Evolutionary conservation across 139 green algal species (phyloP), one percentile per base, ranked within the genome.

Genomic region (Chlorella sorokiniana): DNA sequence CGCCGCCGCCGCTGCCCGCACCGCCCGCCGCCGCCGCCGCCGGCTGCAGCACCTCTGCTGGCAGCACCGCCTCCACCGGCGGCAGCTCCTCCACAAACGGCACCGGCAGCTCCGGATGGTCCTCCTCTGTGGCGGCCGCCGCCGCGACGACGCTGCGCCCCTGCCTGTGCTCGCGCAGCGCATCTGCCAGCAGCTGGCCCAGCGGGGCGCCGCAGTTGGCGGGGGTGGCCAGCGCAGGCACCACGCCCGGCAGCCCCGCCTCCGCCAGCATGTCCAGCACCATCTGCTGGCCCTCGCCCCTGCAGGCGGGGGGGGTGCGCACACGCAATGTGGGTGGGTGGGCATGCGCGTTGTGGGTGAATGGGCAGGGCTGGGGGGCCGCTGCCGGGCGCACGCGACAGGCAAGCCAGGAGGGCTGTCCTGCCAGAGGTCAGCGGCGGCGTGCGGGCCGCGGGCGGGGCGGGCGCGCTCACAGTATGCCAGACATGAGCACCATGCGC

Each of bases 401-500:
- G 52, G 52, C 52, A 61, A 20, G 52, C 52, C 52, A 61, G 4
- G 22, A 20, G 22, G 27, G 52, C 52, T 61, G 52, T 16, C 52
- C 52, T 3, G 3, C 7, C 2, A 23, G 22, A 16, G 52, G 52
- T 23, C n/a, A n/a, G n/a, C n/a, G n/a, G n/a, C n/a, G n/a, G n/a
- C n/a, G n/a, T n/a, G n/a, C n/a, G n/a, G n/a, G n/a, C n/a, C n/a
- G n/a, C n/a, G n/a, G n/a, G n/a, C n/a, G n/a, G n/a, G n/a, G n/a
- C n/a, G n/a, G n/a, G 18, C 22, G 16, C 22, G 71, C 75, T 80
- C 82, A 86, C 67, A 4, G n/a, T 37, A 87, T 51, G 38, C 73
- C 78, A n/a, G 71, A 45, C 31, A 87, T 76, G 8, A 87, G 75
- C 33, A 68, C 52, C 48, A 81, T 78, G 35, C 44, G 76, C 81